Evolutionary conservation across 139 green algal species (phyloP).

Genomic region (Pedinophyceae sp.): DNA sequence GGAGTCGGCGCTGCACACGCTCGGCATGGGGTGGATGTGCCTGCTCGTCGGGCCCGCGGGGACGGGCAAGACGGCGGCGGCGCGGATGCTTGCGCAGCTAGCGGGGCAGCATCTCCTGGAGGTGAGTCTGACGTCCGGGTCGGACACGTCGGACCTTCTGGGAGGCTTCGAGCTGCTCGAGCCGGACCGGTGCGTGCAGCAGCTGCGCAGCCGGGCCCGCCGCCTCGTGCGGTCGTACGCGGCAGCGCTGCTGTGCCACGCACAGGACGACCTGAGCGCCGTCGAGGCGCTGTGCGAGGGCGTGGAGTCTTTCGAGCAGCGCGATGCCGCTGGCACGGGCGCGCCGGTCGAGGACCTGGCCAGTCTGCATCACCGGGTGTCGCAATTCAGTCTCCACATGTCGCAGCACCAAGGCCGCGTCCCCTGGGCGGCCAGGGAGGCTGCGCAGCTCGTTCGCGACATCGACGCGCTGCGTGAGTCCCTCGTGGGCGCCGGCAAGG

Average conservation of each 20-base stretch:
- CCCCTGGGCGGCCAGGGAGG: too few species aligned
- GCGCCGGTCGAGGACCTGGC: too few species aligned
- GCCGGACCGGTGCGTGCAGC: conserved; percentile 20
- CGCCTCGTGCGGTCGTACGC: background rate
- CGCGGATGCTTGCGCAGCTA: conserved; percentile 34
- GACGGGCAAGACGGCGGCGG: conserved; percentile 47
- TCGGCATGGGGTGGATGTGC: conserved; percentile 44
- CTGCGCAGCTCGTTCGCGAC: background rate
- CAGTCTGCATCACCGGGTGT: too few species aligned
- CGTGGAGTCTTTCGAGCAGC: too few species aligned
- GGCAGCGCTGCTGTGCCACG: too few species aligned
- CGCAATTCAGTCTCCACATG: too few species aligned
- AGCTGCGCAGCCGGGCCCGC: background rate
- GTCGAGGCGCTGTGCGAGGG: too few species aligned
- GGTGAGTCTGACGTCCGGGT: conserved; percentile 62
- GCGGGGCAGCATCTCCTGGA: conserved; percentile 49
- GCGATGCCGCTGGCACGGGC: too few species aligned
- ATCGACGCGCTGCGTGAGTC: background rate
- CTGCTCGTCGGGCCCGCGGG: conserved; percentile 27
- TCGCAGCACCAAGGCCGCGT: too few species aligned
- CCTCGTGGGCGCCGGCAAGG: background rate
- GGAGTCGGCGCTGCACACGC: conserved; percentile 35
- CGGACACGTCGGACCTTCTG: conserved; percentile 90
- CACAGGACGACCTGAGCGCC: too few species aligned
- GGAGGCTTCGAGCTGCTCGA: conserved; percentile 93